These are phyloP conservation scores for Cladochytrium tenue DNA, from an alignment of 371 early-diverging fungal species.

Conservation along the genomic window DNA sequence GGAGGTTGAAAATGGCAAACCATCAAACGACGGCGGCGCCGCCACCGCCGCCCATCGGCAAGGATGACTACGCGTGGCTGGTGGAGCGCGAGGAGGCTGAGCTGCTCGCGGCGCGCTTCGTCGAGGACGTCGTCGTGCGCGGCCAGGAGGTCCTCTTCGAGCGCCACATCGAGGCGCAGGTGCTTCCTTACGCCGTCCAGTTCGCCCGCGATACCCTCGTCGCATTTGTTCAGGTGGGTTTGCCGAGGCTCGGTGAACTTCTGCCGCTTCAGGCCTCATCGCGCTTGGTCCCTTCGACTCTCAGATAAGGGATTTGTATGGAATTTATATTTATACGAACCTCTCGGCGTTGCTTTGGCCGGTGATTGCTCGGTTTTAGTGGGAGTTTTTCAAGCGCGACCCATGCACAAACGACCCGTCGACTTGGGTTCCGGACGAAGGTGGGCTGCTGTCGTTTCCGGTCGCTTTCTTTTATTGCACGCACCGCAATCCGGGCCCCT, in stretches of 20 bases:
- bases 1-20: no score
- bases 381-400: constrained; percentile 51
- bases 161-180: constrained; percentile 55
- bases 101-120: constrained; percentile 33
- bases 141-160: constrained; percentile 56
- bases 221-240: constrained; percentile 28
- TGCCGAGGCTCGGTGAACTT: not conserved
- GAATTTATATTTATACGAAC: not conserved
- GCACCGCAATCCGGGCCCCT: no score
- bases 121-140: constrained; percentile 43
- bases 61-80: constrained; percentile 39
- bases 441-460: no score
- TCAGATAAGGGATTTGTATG: no score
- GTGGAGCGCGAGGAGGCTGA: constrained; percentile 49
- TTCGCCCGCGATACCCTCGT: constrained; percentile 46
- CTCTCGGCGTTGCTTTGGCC: not conserved
- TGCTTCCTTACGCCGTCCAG: constrained; percentile 53
- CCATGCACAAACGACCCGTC: constrained; percentile 34
- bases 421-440: constrained; percentile 52
- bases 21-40: no score
- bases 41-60: no score
- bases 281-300: no score
- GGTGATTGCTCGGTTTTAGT: constrained; percentile 23
- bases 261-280: not conserved
- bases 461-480: no score